Evolutionary conservation across 441 rosid genomes (phyloP), one percentile per base, ranked within the genome.

Genomic region (Populus trichocarpa): DNA sequence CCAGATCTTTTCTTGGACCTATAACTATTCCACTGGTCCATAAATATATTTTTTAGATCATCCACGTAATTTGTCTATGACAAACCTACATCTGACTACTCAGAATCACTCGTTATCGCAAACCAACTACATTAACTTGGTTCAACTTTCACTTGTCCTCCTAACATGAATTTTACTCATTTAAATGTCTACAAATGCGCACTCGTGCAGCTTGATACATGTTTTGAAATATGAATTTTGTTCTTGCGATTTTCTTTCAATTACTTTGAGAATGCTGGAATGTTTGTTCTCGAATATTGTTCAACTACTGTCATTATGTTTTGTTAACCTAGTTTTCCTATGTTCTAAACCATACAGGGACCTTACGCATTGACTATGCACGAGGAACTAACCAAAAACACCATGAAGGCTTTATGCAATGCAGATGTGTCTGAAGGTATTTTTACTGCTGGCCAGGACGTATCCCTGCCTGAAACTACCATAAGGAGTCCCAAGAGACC

Each of bases 401-500:
- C 89, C 13, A 90, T 93, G 70, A 95, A 92, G 83, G 97, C 90
- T 79, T 83, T 93, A 12, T 93, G 97, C 83, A 95, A 95, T 75
- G 96, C 98, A 18, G 97, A 95, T 75, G 76, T 80, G 74, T 89
- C 95, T 57, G 97, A 95, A 75, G 92, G 91, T 38, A 76, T 90
- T 53, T 95, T 95, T 73, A 69, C 77, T 76, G 82, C 80, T 8
- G 90, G 87, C 33, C 88, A 86, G 77, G 98, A 93, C 69, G 90
- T 93, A 79, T 95, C 97, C 40, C 87, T 93, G 30, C 97, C 98
- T 4, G 97, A 95, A 87, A 95, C 97, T 18, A 72, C 91, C 35
- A 93, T 93, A 86, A 91, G 89, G 84, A 89, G 74, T 84, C 89
- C 93, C 0, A 79, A 77, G 61, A 89, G 76, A 69, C 97, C 96